Conservation (phyloP, 225 moss, liverwort and hornwort species). For the Pleurozium schreberi region DNA sequence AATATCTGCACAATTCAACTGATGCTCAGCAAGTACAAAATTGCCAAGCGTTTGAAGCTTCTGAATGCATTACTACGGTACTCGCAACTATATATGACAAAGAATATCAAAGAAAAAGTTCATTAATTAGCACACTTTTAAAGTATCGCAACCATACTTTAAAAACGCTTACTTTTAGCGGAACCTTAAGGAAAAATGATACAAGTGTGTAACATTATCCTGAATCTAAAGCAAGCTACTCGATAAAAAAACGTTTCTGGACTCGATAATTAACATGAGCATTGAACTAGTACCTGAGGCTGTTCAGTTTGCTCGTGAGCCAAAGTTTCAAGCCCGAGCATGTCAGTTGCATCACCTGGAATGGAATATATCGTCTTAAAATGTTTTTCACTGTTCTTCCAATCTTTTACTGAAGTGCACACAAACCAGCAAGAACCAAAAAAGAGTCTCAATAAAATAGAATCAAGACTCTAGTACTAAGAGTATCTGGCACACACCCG, state of each 20-base stretch:
- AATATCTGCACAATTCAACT: conserved; percentile 35
- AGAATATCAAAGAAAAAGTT: neutral
- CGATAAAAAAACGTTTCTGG: neutral
- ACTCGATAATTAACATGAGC: neutral
- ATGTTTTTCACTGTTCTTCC: neutral
- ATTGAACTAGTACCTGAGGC: conserved; percentile 27
- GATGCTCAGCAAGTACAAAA: neutral
- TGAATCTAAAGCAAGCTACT: neutral
- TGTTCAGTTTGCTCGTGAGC: conserved; percentile 50
- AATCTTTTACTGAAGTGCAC: neutral
- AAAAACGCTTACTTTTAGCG: neutral
- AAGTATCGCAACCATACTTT: neutral
- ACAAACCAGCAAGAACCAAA: neutral
- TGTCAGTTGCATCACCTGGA: conserved; percentile 44
- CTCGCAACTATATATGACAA: neutral
- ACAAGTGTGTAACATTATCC: neutral
- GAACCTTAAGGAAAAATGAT: neutral
- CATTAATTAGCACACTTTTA: neutral
- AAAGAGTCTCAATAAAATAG: neutral
- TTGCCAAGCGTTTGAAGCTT: neutral
- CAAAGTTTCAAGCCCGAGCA: conserved; percentile 40
- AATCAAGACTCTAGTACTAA: neutral
- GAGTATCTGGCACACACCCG: neutral
- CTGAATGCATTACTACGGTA: neutral
- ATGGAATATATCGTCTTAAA: neutral